phyloP scores from a whole-genome alignment of 164 flowering plant genomes.

The Cinnamomum chago region DNA sequence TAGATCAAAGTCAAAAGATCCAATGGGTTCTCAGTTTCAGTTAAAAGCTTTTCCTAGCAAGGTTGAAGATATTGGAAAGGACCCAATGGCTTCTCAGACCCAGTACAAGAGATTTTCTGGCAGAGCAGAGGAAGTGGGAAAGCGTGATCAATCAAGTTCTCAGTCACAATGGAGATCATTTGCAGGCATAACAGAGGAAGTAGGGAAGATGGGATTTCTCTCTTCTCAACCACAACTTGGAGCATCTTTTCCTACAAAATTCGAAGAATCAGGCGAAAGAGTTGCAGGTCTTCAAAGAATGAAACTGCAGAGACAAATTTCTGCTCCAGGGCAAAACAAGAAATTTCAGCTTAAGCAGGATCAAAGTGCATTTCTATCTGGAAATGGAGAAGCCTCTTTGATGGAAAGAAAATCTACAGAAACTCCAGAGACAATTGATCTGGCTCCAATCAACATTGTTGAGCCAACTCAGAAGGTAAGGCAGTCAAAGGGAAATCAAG shows the following conservation, averaged over 20 bases:
- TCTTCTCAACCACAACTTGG: conserved; percentile 9
- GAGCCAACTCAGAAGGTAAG: conserved; percentile 69
- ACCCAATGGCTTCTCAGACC: conserved; percentile 21
- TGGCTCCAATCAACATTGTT: conserved; percentile 16
- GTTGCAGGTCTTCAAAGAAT: conserved; percentile 24
- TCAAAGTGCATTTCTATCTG: conserved; percentile 20
- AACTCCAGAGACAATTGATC: conserved; percentile 28
- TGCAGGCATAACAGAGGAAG: conserved; percentile 19
- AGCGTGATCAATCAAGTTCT: conserved; percentile 14
- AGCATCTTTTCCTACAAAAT: conserved; percentile 11
- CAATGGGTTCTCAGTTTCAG: conserved; percentile 20
- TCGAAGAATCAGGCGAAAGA: conserved; percentile 29
- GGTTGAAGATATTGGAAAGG: conserved; percentile 29
- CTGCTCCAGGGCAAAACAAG: conserved; percentile 39
- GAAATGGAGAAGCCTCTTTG: conserved; percentile 22
- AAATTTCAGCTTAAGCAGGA: conserved; percentile 35
- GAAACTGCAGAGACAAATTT: conserved; percentile 45
- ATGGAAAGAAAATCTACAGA: conserved; percentile 26
- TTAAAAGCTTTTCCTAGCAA: conserved; percentile 27
- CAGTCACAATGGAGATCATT: conserved; percentile 9
- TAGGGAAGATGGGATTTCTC: conserved; percentile 7
- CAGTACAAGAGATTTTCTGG: background rate
- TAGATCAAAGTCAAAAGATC: conserved; percentile 10
- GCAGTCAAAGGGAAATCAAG: conserved; percentile 78
- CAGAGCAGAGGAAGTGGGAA: conserved; percentile 27